Base-by-base conservation (phyloP, 2,329 filamentous ascomycete genomes). In the Metarhizium sp. region DNA sequence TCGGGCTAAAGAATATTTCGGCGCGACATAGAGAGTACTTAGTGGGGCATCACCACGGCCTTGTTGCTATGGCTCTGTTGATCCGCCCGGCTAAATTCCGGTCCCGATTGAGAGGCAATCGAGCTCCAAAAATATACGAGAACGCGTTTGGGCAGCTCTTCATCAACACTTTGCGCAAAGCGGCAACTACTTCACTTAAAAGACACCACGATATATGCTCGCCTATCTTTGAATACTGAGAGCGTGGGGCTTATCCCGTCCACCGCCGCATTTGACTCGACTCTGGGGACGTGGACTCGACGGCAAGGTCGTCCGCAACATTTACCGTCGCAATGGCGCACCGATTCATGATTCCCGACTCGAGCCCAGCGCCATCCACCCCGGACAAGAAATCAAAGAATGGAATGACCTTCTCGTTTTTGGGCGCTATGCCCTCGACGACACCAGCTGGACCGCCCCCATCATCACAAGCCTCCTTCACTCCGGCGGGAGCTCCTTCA, bases 401-500 rank as follows among this genome's bases (percentile, higher is more conserved):
- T 54, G 60, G 61, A 34, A 65, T 67, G 20, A 71, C 67, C 42
- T 63, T 69, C 46, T 75, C 73, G 45, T 67, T 67, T 42, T 72
- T 73, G 43, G 73, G 67, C 57, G 71, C 76, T 8, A 69, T 73
- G 51, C 77, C 78, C 6, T 77, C 78, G 42, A 81, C 77, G 2
- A 82, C 79, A 2, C 79, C 80, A 5, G 75, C 74, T 18, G 79
- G 74, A 0, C 74, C 75, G 32, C 77, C 78, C 10, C 75, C 75
- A 1, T 78, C 79, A 32, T 78, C 78, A 7, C 73, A 74, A 8
- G 74, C 75, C 4, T 80, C 78, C 47, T 82, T 81, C 67, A 81
- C 79, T 1, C 79, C 80, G 1, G 72, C 74, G 16, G 81, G 81
- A 55, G 78, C 79, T 16, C 80, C 80, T 0, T 78, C 80, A 25